A percentile compares a stretch with the other conserved stretches of the same genome.
phyloP scores from a whole-genome alignment of 345 rosid species.

The Populus nigra region DNA sequence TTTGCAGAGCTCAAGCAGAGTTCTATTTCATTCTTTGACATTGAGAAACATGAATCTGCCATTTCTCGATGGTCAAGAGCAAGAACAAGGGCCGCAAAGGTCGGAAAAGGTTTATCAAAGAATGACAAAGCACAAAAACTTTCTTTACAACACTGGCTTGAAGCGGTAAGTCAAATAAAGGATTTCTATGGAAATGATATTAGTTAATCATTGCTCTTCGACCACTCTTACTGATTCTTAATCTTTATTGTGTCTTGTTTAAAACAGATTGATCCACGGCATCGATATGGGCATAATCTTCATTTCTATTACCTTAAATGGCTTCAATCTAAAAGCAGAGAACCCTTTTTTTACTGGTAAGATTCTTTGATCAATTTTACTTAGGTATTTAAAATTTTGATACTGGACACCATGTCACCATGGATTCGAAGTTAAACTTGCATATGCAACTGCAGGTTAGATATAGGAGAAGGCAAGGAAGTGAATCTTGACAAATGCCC shows the following conservation, averaged over 20 bases:
- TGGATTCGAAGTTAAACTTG: constrained; percentile 17
- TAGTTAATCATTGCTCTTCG: not conserved
- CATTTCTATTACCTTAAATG: constrained; percentile 76
- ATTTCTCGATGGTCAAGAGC: constrained; percentile 97
- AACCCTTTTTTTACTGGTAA: constrained; percentile 99
- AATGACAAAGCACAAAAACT: constrained; percentile 79
- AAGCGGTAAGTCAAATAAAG: constrained; percentile 63
- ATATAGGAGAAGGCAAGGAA: constrained; percentile 93
- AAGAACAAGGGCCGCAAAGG: constrained; percentile 87
- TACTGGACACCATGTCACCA: constrained; percentile 16
- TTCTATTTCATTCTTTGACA: constrained; percentile 83
- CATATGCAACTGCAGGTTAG: constrained; percentile 59
- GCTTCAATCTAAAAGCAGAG: constrained; percentile 79
- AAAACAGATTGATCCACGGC: constrained; percentile 86
- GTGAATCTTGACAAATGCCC: constrained; percentile 75
- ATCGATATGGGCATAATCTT: constrained; percentile 91
- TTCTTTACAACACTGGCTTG: constrained; percentile 93
- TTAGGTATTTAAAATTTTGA: not conserved
- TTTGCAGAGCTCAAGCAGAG: constrained; percentile 82
- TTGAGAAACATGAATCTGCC: constrained; percentile 90
- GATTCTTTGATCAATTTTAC: constrained; percentile 9
- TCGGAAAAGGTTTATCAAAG: constrained; percentile 93
- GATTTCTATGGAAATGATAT: not conserved
- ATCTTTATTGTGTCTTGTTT: not conserved
- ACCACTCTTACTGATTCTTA: constrained; percentile 17